phyloP scores from a whole-genome alignment of 1,284 basidiomycete species.

The Heimioporus retisporus region DNA sequence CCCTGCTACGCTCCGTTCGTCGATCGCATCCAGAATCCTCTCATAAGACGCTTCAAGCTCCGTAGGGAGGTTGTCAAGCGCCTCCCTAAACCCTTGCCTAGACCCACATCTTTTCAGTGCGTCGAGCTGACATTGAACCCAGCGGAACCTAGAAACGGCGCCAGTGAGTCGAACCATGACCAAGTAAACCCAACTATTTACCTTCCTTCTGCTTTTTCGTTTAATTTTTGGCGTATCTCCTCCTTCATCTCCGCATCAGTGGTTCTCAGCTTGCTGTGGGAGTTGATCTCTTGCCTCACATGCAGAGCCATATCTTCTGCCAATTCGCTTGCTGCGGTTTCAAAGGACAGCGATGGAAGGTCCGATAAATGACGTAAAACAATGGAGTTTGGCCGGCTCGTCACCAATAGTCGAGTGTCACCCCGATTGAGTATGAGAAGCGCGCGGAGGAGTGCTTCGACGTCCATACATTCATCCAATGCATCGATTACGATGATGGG shows the following conservation, averaged over 20 bases:
- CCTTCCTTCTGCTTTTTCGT: constrained; percentile 10
- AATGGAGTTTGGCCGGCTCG: neutral
- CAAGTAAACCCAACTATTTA: neutral
- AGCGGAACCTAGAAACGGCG: constrained; percentile 7
- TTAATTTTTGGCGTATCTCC: neutral
- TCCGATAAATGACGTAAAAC: neutral
- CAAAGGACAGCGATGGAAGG: constrained; percentile 9
- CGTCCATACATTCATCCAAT: constrained; percentile 12
- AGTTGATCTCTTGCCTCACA: constrained; percentile 3
- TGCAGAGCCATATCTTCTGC: constrained; percentile 4
- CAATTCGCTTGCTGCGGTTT: neutral
- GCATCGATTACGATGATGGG: constrained; percentile 16
- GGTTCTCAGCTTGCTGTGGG: neutral
- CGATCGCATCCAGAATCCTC: neutral
- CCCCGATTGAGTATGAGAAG: neutral
- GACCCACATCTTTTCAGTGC: constrained; percentile 8
- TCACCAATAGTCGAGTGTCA: constrained; percentile 10
- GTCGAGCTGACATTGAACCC: constrained; percentile 17
- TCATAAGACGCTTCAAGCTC: constrained; percentile 7
- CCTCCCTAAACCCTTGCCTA: constrained; percentile 1
- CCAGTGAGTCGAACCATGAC: neutral
- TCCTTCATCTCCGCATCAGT: neutral
- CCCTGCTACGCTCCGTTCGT: constrained; percentile 3
- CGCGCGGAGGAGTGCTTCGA: constrained; percentile 1
- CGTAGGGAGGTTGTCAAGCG: neutral